Percentiles rank a stretch among this genome's conserved stretches.
These are phyloP conservation scores for Periconia digitata DNA, from an alignment of 2,329 filamentous ascomycete genomes.

Conservation along the genomic window DNA sequence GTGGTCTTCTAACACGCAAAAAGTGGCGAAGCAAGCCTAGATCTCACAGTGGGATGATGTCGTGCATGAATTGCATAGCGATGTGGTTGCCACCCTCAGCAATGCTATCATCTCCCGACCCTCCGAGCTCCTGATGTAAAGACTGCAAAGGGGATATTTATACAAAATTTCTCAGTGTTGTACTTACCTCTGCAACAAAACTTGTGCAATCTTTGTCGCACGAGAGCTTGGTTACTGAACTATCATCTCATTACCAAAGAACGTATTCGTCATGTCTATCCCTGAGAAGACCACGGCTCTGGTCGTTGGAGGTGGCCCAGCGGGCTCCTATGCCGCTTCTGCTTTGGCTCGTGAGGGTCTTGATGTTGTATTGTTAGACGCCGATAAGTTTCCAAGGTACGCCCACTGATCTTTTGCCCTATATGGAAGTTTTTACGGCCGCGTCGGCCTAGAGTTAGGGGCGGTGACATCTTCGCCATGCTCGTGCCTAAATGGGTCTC, in stretches of 20 bases:
- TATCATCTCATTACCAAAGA: not conserved
- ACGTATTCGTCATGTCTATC: not conserved
- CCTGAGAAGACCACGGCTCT: slow-evolving; percentile 30
- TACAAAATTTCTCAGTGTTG: not conserved
- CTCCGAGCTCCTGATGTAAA: too few species aligned
- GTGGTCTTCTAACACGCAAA: not conserved
- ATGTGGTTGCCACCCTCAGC: too few species aligned
- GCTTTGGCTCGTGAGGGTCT: slow-evolving; percentile 50
- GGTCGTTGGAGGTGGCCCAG: slow-evolving; percentile 51
- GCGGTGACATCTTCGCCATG: not conserved
- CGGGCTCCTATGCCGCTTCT: slow-evolving; percentile 49
- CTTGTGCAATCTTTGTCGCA: not conserved
- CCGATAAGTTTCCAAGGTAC: slow-evolving; percentile 34
- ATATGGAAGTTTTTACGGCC: too few species aligned
- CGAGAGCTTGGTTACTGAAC: not conserved
- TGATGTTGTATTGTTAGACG: slow-evolving; percentile 49
- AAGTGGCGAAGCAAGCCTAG: not conserved
- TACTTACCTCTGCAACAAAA: not conserved
- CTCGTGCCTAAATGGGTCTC: too few species aligned
- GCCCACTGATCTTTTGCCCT: too few species aligned
- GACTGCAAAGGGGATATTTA: too few species aligned
- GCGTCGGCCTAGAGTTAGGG: too few species aligned
- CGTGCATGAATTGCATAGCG: not conserved
- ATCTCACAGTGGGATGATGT: not conserved
- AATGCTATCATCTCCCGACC: too few species aligned